These are phyloP conservation scores for Neckera pumila DNA, from an alignment of 225 moss, liverwort and hornwort species.

Conservation along the genomic window DNA sequence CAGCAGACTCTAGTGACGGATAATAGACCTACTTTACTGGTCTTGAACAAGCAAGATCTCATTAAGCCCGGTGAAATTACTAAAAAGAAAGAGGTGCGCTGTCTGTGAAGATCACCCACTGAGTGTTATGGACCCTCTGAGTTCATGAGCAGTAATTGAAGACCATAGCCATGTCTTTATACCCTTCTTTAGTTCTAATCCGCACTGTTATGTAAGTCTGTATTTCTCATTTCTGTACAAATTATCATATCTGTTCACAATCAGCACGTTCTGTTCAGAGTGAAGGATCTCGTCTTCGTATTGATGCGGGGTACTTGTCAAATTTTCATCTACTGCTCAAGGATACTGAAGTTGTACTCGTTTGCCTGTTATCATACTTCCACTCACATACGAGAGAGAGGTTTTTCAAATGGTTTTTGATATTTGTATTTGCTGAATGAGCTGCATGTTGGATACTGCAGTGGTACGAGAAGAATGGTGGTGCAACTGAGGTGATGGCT, in stretches of 20 bases:
- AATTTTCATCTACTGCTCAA: neutral
- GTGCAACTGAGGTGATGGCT: slow-evolving; percentile 63
- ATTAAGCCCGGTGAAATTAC: slow-evolving; percentile 76
- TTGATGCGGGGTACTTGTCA: neutral
- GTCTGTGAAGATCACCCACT: neutral
- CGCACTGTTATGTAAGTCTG: neutral
- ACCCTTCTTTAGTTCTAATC: neutral
- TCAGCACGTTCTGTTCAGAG: neutral
- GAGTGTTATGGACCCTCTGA: neutral
- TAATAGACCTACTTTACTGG: slow-evolving; percentile 60
- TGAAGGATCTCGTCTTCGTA: neutral
- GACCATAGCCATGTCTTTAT: neutral
- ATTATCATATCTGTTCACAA: neutral
- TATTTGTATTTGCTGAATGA: neutral
- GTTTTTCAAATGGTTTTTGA: neutral
- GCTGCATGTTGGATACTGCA: slow-evolving; percentile 3
- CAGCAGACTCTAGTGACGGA: slow-evolving; percentile 23
- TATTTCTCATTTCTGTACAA: neutral
- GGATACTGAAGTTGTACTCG: neutral
- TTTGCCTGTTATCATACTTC: neutral
- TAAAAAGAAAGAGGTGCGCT: slow-evolving; percentile 59
- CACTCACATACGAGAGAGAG: neutral
- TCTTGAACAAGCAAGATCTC: slow-evolving; percentile 82
- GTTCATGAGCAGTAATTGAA: neutral
- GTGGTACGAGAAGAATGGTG: slow-evolving; percentile 69